Base-by-base conservation (phyloP, 1,139 yeast genomes). In the Yamadazyma trypodendri region DNA sequence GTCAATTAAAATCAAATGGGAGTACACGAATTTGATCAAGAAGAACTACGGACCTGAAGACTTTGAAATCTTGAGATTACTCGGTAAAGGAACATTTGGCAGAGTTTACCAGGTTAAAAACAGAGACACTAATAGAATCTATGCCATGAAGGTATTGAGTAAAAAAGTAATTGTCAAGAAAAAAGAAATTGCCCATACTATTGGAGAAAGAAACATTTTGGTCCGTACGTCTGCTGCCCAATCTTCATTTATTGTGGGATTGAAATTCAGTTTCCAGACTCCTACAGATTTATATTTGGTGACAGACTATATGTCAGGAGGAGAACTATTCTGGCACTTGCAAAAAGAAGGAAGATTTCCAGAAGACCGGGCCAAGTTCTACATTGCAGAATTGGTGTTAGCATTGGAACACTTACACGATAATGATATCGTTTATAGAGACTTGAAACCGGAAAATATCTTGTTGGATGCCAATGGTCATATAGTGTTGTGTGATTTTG, bases 301-400 rank as follows among this genome's bases (percentile, higher is more conserved):
- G 22, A 92, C 97, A 2, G 98, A 92, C 63, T 92, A 86, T 65
- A 90, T 92, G 97, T 83, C 95, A 34, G 98, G 98, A 30, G 98
- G 98, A 42, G 98, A 92, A 64, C 72, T 92, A 48, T 92, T 92
- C 60, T 90, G 96, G 96, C 97, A 92, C 66, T 72, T 92, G 57
- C 97, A 92, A 64, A 87, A 87, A 57, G 97, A 92, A 60, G 96
- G 97, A 30, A 78, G 96, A 49, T 92, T 92, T 58, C 64, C 84
- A 41, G 97, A 92, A 67, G 90, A 84, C 40, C 75, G 97, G 44
- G 97, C 97, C 36, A 89, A 87, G 65, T 92, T 92, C 56, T 92
- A 92, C 63, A 90, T 92, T 61, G 97, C 97, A 2, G 97, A 92
- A 63, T 75, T 92, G 56, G 88, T 92, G 37, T 65, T 90, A 39